These are phyloP conservation scores for Capsella bursapastoris DNA, from an alignment of 345 rosid species.

Conservation along the genomic window DNA sequence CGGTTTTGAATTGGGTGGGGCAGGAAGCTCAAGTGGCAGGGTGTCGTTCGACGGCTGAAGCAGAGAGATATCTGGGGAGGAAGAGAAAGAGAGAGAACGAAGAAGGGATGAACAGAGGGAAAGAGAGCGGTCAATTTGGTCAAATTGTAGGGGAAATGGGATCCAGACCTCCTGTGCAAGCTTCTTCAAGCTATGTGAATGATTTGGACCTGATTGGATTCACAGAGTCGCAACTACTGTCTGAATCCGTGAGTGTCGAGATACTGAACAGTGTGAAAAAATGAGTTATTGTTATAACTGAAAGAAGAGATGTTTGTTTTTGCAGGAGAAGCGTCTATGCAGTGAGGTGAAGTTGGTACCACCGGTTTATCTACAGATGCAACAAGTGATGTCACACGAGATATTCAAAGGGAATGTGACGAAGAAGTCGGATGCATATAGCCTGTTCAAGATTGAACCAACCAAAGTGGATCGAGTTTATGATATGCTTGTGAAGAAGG, in stretches of 20 bases:
- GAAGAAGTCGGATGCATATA: constrained; percentile 79
- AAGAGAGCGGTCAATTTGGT: constrained; percentile 66
- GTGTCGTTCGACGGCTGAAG: constrained; percentile 83
- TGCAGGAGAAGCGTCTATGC: constrained; percentile 92
- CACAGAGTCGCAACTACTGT: constrained; percentile 67
- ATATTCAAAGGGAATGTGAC: constrained; percentile 74
- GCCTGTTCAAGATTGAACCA: constrained; percentile 78
- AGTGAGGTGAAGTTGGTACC: constrained; percentile 73
- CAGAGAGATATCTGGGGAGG: constrained; percentile 67
- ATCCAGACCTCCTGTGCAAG: constrained; percentile 54
- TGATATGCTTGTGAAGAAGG: constrained; percentile 94
- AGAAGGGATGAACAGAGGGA: constrained; percentile 69
- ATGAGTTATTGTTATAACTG: constrained; percentile 17
- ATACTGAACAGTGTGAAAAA: constrained; percentile 4
- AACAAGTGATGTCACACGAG: constrained; percentile 74
- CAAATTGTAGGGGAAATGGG: constrained; percentile 46
- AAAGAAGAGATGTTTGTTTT: constrained; percentile 27
- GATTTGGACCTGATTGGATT: constrained; percentile 65
- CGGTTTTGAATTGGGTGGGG: constrained; percentile 29
- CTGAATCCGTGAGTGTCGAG: constrained; percentile 71
- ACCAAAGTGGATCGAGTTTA: constrained; percentile 83
- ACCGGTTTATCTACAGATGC: constrained; percentile 83
- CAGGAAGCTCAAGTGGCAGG: constrained; percentile 97
- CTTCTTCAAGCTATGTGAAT: constrained; percentile 65
- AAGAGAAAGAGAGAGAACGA: constrained; percentile 79